Conservation (phyloP, 495 filamentous ascomycete species). For the Pyronema domesticum region DNA sequence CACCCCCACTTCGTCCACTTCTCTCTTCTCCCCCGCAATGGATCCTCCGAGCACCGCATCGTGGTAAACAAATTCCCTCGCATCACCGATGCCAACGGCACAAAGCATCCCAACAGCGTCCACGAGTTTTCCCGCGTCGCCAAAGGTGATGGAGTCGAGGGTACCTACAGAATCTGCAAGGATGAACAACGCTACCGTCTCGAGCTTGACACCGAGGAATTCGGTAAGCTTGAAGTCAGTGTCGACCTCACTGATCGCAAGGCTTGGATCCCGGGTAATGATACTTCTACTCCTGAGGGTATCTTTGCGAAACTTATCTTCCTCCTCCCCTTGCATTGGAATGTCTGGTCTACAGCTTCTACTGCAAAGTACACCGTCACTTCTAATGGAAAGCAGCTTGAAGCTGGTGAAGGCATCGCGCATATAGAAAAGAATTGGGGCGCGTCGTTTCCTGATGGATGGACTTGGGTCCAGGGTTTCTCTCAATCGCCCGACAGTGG, state of each 20-base stretch:
- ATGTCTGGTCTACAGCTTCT: conserved; percentile 30
- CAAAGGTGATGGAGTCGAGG: conserved; percentile 1
- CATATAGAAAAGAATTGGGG: conserved; percentile 36
- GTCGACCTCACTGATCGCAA: conserved; percentile 22
- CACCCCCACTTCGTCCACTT: conserved; percentile 31
- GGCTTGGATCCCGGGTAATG: conserved; percentile 21
- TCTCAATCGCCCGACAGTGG: not conserved
- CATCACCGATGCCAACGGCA: conserved; percentile 8
- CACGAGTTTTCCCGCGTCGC: conserved; percentile 11
- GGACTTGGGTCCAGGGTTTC: conserved; percentile 30
- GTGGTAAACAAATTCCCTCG: conserved; percentile 14
- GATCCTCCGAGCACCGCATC: not conserved
- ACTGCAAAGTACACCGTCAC: conserved; percentile 20
- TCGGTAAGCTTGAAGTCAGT: conserved; percentile 22
- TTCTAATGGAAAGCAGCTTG: not conserved
- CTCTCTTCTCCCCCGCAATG: conserved; percentile 26
- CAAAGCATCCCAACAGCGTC: not conserved
- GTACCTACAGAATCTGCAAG: not conserved
- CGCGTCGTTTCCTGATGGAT: conserved; percentile 27
- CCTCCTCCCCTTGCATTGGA: conserved; percentile 33
- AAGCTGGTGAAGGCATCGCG: conserved; percentile 23
- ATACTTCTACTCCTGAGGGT: conserved; percentile 19
- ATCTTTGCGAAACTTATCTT: conserved; percentile 23
- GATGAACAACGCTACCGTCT: conserved; percentile 12
- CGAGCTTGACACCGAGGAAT: conserved; percentile 14